phyloP scores from a whole-genome alignment of 2,329 filamentous ascomycete species.

The Septoria linicola region DNA sequence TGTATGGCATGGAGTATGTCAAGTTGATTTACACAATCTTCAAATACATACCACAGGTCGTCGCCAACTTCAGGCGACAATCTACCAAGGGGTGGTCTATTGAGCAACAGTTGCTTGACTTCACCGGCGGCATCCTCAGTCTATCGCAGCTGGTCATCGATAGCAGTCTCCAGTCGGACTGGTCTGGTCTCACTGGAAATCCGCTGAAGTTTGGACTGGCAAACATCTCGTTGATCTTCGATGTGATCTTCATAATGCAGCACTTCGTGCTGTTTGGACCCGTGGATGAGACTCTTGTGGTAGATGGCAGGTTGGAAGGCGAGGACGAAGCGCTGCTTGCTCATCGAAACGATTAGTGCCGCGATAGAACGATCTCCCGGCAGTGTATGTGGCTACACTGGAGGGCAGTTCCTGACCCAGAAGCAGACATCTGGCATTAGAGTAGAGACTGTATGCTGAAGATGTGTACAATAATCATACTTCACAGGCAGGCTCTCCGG shows the following conservation, averaged over 20 bases:
- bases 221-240: conserved; percentile 83
- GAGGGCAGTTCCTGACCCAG: too few species aligned
- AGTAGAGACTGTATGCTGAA: too few species aligned
- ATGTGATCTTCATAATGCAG: conserved; percentile 80
- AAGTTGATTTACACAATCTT: conserved; percentile 85
- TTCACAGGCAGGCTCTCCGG: too few species aligned
- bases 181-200: conserved; percentile 88
- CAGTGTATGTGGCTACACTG: too few species aligned
- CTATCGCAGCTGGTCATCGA: conserved; percentile 80
- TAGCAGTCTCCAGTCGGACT: conserved; percentile 78
- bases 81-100: conserved; percentile 91
- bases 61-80: conserved; percentile 78
- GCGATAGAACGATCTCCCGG: too few species aligned
- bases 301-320: background rate
- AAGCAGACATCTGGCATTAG: too few species aligned
- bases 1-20: conserved; percentile 74
- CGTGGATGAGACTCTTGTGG: conserved; percentile 23
- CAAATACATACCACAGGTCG: conserved; percentile 88
- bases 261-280: conserved; percentile 76
- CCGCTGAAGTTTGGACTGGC: conserved; percentile 85
- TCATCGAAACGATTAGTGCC: background rate
- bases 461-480: too few species aligned
- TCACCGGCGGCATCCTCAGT: conserved; percentile 77
- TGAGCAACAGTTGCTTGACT: conserved; percentile 76
- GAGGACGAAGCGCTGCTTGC: conserved; percentile 12